Conservation (phyloP, 495 filamentous ascomycete species). For the Talaromyces ruber region DNA sequence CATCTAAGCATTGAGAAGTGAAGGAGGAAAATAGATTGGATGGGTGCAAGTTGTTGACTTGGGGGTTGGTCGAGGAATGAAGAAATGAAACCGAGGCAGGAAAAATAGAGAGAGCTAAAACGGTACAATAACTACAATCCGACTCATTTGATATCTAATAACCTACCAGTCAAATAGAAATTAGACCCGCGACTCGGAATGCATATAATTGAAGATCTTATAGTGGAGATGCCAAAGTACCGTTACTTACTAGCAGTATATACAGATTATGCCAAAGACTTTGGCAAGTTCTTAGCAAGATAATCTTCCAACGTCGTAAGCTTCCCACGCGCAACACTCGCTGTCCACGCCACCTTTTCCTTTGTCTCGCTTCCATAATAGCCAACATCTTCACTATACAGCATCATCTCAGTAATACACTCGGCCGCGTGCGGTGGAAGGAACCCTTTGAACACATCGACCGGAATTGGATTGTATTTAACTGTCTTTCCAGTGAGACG, state of each 20-base stretch:
- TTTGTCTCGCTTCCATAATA: slow-evolving; percentile 35
- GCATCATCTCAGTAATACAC: slow-evolving; percentile 25
- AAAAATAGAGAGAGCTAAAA: not conserved
- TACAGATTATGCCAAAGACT: not conserved
- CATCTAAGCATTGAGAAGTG: not conserved
- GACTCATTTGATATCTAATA: not conserved
- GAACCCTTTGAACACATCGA: not conserved
- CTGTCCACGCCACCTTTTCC: slow-evolving; percentile 31
- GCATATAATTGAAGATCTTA: not conserved
- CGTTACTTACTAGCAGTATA: not conserved
- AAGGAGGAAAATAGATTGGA: not conserved
- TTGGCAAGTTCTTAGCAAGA: not conserved
- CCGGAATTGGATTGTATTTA: slow-evolving; percentile 4
- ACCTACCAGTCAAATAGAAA: not conserved
- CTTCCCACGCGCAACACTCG: slow-evolving; percentile 25
- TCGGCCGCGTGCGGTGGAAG: slow-evolving; percentile 8
- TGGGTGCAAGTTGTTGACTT: not conserved
- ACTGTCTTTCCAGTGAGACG: slow-evolving; percentile 4
- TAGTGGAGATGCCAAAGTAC: not conserved
- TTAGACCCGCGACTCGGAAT: too few species aligned
- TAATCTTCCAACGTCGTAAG: slow-evolving; percentile 39
- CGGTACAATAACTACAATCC: not conserved
- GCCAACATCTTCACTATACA: slow-evolving; percentile 30
- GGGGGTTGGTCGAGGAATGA: not conserved
- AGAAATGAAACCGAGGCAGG: not conserved